Evolutionary conservation across 2,329 filamentous ascomycete species (phyloP).

Genomic region (Claviceps africana): DNA sequence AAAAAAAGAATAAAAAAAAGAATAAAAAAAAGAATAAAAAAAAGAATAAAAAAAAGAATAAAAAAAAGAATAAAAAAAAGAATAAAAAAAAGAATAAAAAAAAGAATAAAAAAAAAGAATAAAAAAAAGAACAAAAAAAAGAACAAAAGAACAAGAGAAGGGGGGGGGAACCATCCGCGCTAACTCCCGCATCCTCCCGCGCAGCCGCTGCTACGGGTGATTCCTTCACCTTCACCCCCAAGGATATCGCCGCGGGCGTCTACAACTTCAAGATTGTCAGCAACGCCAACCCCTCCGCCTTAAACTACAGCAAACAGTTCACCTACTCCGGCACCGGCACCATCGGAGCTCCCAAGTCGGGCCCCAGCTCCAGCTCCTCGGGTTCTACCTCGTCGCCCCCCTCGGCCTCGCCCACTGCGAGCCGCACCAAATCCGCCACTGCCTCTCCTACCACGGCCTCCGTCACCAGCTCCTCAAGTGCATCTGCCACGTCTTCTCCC

Average conservation of each 20-base stretch:
- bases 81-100: no score
- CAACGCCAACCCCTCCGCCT: constrained; percentile 10
- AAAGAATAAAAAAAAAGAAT: no score
- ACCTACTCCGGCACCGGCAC: constrained; percentile 13
- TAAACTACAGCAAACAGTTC: constrained; percentile 22
- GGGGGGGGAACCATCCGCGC: no score
- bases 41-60: no score
- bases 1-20: no score
- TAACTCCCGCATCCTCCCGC: constrained; percentile 15
- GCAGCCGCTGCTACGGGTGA: constrained; percentile 10
- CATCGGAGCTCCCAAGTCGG: constrained; percentile 1
- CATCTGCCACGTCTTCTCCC: constrained; percentile 1
- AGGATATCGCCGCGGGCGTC: constrained; percentile 14
- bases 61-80: neutral
- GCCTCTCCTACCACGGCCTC: constrained; percentile 1
- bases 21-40: no score
- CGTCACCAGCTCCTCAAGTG: constrained; percentile 1
- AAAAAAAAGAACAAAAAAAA: no score
- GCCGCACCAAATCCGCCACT: constrained; percentile 5
- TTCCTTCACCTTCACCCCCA: constrained; percentile 17
- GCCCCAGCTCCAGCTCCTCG: neutral
- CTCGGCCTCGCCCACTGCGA: neutral
- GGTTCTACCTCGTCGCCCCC: constrained; percentile 5
- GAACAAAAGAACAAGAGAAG: constrained; percentile 10
- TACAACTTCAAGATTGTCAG: constrained; percentile 23